A percentile compares a stretch with the other conserved stretches of the same genome.
Conservation (phyloP, 345 rosid species). For the Schrenkiella parvula region DNA sequence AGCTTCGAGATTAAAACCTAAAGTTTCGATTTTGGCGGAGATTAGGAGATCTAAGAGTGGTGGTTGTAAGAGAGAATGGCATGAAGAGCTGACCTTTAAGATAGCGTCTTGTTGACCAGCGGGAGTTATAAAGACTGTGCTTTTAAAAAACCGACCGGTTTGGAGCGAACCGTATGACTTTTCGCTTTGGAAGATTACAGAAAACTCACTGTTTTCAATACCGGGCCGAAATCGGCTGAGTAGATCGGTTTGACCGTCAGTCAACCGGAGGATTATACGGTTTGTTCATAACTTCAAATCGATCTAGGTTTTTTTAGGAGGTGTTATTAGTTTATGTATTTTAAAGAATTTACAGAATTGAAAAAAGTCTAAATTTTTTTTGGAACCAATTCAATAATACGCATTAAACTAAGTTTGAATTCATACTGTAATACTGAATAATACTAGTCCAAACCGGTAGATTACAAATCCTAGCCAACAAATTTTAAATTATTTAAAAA, state of each 20-base stretch:
- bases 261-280: not conserved
- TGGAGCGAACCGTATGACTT: too few species aligned
- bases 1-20: not conserved
- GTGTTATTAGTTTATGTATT: too few species aligned
- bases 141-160: not conserved
- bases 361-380: too few species aligned
- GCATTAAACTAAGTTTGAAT: too few species aligned
- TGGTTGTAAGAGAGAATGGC: conserved; percentile 12
- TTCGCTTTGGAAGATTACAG: not conserved
- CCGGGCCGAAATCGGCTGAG: not conserved
- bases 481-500: too few species aligned
- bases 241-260: not conserved
- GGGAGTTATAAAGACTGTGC: not conserved
- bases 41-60: conserved; percentile 3
- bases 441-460: too few species aligned
- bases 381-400: too few species aligned
- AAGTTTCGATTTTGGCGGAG: not conserved
- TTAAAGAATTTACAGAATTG: too few species aligned
- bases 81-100: conserved; percentile 24
- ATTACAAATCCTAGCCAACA: too few species aligned
- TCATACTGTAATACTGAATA: too few species aligned
- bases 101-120: conserved; percentile 16
- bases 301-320: too few species aligned
- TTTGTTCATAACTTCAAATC: not conserved
- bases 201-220: not conserved